Percentiles rank a stretch among this genome's conserved stretches.
These are phyloP conservation scores for Periconia digitata DNA, from an alignment of 2,329 filamentous ascomycete genomes.

Conservation along the genomic window DNA sequence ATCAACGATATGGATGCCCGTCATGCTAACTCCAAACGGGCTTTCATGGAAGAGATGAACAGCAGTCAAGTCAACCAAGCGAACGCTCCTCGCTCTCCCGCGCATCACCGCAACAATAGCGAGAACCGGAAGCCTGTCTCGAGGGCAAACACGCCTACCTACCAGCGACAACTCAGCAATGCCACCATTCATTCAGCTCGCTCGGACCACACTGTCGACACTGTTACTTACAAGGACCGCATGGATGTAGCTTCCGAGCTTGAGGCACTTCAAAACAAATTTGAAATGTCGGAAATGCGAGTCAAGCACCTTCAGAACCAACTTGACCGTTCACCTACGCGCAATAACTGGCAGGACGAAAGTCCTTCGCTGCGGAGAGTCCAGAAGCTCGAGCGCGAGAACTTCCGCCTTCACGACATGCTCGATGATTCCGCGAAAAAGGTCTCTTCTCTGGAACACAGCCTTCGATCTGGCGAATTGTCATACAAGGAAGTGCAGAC, in stretches of 20 bases:
- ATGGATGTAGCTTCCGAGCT: slow-evolving; percentile 91
- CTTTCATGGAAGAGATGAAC: slow-evolving; percentile 84
- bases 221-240: slow-evolving; percentile 78
- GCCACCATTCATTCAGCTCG: slow-evolving; percentile 74
- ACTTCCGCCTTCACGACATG: slow-evolving; percentile 88
- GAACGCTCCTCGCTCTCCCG: slow-evolving; percentile 63
- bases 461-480: slow-evolving; percentile 81
- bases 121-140: slow-evolving; percentile 66
- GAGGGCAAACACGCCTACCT: slow-evolving; percentile 73
- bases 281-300: slow-evolving; percentile 93
- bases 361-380: slow-evolving; percentile 79
- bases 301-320: slow-evolving; percentile 91
- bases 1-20: slow-evolving; percentile 65
- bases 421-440: slow-evolving; percentile 93
- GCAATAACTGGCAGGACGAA: slow-evolving; percentile 68
- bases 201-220: slow-evolving; percentile 84
- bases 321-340: slow-evolving; percentile 68
- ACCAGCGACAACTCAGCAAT: slow-evolving; percentile 67
- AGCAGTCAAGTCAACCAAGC: slow-evolving; percentile 70
- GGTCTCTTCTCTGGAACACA: slow-evolving; percentile 84
- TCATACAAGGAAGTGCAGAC: slow-evolving; percentile 89
- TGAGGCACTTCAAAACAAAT: slow-evolving; percentile 89
- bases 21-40: slow-evolving; percentile 67
- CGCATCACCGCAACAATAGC: slow-evolving; percentile 64
- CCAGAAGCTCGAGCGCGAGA: slow-evolving; percentile 89